A percentile compares a stretch with the other conserved stretches of the same genome.
Conservation (phyloP, 2,329 filamentous ascomycete genomes). For the Alternaria sp. region DNA sequence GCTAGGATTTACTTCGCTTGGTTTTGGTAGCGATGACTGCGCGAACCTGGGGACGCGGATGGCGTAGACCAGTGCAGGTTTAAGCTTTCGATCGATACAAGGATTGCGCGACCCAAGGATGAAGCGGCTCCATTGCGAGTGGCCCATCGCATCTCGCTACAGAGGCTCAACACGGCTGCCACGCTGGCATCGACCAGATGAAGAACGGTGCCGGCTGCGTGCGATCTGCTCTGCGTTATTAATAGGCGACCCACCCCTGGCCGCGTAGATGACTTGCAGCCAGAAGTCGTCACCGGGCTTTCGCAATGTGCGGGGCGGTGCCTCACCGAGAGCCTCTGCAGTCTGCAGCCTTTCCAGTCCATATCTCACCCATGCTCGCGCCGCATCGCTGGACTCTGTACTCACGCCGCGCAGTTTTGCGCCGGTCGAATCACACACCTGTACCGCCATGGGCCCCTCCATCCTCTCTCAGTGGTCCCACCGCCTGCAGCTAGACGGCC, state of each 20-base stretch:
- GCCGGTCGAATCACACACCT: conserved; percentile 8
- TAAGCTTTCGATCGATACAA: conserved; percentile 44
- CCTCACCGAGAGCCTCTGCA: not conserved
- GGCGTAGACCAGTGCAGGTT: conserved; percentile 30
- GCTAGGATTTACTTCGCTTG: conserved; percentile 26
- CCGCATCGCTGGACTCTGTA: not conserved
- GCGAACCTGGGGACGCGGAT: conserved; percentile 22
- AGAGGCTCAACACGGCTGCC: conserved; percentile 33
- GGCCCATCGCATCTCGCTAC: conserved; percentile 36
- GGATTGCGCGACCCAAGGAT: conserved; percentile 8
- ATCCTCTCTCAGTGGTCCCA: conserved; percentile 7
- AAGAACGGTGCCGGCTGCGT: conserved; percentile 18
- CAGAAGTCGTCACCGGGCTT: conserved; percentile 1
- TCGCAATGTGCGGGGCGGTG: conserved; percentile 6
- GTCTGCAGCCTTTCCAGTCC: not conserved
- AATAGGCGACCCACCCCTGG: conserved; percentile 24
- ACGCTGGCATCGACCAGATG: conserved; percentile 24
- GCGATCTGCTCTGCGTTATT: conserved; percentile 35
- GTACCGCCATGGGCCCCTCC: not conserved
- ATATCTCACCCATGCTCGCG: not conserved
- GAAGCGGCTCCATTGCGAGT: conserved; percentile 26
- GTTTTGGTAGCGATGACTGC: conserved; percentile 27
- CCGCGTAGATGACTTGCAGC: conserved; percentile 25
- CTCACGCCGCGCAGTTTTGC: not conserved
- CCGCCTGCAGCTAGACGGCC: conserved; percentile 7